A percentile compares a stretch with the other conserved stretches of the same genome.
phyloP scores from a whole-genome alignment of 768 basidiomycete species.

The Stropharia rugosoannulata region DNA sequence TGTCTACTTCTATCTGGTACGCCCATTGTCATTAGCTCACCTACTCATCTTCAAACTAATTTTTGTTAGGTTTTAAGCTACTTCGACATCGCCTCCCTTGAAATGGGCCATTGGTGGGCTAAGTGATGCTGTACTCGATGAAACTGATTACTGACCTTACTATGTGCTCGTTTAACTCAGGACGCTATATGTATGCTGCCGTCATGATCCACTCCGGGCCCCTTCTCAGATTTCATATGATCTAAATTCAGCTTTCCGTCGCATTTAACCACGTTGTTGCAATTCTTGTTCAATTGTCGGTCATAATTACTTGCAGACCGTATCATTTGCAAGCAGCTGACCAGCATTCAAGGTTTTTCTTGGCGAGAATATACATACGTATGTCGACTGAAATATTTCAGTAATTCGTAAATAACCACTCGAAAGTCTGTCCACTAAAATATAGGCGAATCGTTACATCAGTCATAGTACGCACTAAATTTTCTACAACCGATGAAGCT shows the following conservation, averaged over 20 bases:
- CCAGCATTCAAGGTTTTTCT: constrained; percentile 27
- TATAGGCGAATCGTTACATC: constrained; percentile 29
- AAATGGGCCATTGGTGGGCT: constrained; percentile 34
- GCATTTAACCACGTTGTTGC: constrained; percentile 28
- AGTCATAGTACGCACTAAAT: constrained; percentile 23
- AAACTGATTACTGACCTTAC: neutral
- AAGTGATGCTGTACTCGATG: neutral
- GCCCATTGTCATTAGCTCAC: neutral
- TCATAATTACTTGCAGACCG: neutral
- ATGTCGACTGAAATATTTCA: constrained; percentile 5
- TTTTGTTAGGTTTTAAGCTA: constrained; percentile 35
- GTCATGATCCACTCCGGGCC: neutral
- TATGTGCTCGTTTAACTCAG: constrained; percentile 5
- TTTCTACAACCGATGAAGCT: neutral
- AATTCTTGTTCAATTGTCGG: constrained; percentile 29
- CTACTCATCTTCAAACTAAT: neutral
- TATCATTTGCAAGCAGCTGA: neutral
- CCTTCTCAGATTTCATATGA: neutral
- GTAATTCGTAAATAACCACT: neutral
- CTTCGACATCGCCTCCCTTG: constrained; percentile 31
- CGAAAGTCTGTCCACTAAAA: constrained; percentile 28
- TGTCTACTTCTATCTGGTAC: constrained; percentile 40
- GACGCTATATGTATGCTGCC: constrained; percentile 32
- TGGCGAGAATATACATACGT: constrained; percentile 29
- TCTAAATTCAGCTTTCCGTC: constrained; percentile 22